phyloP scores from a whole-genome alignment of 345 rosid species.

The Acer saccharum region DNA sequence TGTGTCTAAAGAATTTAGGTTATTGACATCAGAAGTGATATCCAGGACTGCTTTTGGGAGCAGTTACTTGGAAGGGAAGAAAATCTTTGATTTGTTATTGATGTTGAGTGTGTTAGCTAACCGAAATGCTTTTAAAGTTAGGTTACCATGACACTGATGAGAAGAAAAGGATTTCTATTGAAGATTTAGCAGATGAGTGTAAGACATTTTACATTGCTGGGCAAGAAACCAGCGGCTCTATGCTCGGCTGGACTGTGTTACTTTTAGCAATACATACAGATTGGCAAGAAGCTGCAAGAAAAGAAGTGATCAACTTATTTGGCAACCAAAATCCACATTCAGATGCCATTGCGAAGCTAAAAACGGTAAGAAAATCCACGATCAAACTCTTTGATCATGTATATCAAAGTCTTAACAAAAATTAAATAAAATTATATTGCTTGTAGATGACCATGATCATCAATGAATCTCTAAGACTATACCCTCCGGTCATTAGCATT shows the following conservation, averaged over 20 bases:
- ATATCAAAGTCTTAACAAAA: background rate
- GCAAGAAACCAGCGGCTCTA: conserved; percentile 16
- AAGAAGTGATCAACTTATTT: conserved; percentile 34
- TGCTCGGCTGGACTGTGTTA: conserved; percentile 35
- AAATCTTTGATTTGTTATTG: conserved; percentile 28
- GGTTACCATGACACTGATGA: conserved; percentile 34
- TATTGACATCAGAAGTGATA: conserved; percentile 46
- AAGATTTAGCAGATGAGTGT: conserved; percentile 47
- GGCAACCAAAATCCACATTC: conserved; percentile 19
- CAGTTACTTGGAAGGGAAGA: conserved; percentile 46
- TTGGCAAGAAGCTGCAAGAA: conserved; percentile 46
- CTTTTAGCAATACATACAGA: conserved; percentile 40
- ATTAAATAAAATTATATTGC: background rate
- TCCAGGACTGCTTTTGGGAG: conserved; percentile 56
- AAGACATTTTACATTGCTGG: conserved; percentile 38
- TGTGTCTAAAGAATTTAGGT: conserved; percentile 35
- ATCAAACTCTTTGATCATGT: background rate
- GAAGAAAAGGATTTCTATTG: conserved; percentile 30
- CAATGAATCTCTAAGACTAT: conserved; percentile 36
- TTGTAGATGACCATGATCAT: conserved; percentile 35
- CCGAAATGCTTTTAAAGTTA: conserved; percentile 17
- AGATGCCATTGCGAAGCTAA: conserved; percentile 29
- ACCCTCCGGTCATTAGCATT: conserved; percentile 2
- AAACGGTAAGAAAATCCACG: conserved; percentile 24
- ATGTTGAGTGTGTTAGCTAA: conserved; percentile 10